These are phyloP conservation scores for Zea luxurians DNA, from an alignment of 176 grass and related monocot species.

Conservation along the genomic window DNA sequence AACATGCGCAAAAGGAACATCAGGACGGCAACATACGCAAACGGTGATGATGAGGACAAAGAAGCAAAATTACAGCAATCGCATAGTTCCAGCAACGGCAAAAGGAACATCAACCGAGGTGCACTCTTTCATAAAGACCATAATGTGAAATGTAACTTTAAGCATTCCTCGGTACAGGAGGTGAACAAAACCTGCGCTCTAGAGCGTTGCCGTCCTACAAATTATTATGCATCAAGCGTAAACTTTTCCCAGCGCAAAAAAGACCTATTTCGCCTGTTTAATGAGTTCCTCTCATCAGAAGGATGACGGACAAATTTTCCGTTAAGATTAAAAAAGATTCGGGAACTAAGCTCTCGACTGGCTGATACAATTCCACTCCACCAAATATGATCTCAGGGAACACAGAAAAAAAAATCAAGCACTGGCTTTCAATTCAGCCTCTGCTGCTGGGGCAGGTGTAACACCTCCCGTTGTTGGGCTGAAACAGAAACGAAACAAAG, in stretches of 20 bases:
- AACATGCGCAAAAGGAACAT: too few relatives aligned
- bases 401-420: conserved; percentile 48
- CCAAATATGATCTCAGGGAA: conserved; percentile 31
- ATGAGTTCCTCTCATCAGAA: conserved; percentile 72
- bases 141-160: background rate
- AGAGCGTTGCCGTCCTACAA: conserved; percentile 41
- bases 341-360: conserved; percentile 34
- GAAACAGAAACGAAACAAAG: conserved; percentile 22
- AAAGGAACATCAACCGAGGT: background rate
- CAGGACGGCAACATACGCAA: too few relatives aligned
- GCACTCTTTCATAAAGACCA: conserved; percentile 10
- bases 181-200: conserved; percentile 44
- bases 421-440: conserved; percentile 41
- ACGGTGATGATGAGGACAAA: too few relatives aligned
- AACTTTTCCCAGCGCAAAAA: conserved; percentile 34
- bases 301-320: conserved; percentile 60
- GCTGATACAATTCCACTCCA: conserved; percentile 37
- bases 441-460: conserved; percentile 46
- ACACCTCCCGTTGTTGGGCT: conserved; percentile 94
- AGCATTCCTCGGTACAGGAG: conserved; percentile 31
- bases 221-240: conserved; percentile 60
- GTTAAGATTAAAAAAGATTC: conserved; percentile 45
- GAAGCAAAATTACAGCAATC: background rate
- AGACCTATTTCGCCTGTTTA: conserved; percentile 54
- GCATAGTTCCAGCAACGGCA: background rate